These are phyloP conservation scores for Neltuma alba DNA, from an alignment of 306 rosid genomes.

Conservation along the genomic window DNA sequence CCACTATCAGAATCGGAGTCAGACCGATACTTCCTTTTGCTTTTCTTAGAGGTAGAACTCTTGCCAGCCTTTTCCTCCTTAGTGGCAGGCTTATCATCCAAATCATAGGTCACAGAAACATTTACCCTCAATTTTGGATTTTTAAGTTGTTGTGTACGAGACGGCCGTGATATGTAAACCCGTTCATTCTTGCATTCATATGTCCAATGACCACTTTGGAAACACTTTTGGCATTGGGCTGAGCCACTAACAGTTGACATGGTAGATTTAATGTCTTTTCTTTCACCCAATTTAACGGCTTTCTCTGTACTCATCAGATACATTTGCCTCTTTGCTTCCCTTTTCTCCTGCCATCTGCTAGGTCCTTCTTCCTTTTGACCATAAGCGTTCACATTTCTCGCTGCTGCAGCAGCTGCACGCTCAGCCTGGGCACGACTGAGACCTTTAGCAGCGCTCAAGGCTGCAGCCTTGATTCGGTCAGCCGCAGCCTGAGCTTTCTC, in stretches of 20 bases:
- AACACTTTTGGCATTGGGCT: conserved; percentile 93
- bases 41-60: conserved; percentile 49
- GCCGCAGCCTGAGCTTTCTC: conserved; percentile 95
- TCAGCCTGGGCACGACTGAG: conserved; percentile 98
- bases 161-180: conserved; percentile 87
- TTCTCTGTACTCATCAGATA: conserved; percentile 96
- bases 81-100: conserved; percentile 51
- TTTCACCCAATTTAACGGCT: conserved; percentile 90
- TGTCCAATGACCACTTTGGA: conserved; percentile 87
- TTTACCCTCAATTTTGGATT: conserved; percentile 83
- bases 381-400: conserved; percentile 94
- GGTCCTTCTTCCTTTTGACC: conserved; percentile 99
- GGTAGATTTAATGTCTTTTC: conserved; percentile 70
- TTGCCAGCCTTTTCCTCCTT: conserved; percentile 51
- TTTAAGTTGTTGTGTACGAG: conserved; percentile 91
- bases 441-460: conserved; percentile 86
- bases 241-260: conserved; percentile 52
- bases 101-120: conserved; percentile 48
- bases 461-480: conserved; percentile 93
- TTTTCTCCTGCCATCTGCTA: conserved; percentile 99
- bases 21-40: conserved; percentile 79
- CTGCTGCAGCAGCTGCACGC: conserved; percentile 91
- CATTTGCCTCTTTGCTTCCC: conserved; percentile 99
- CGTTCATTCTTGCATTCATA: conserved; percentile 95
- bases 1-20: conserved; percentile 65